Base-by-base conservation (phyloP, 2,329 filamentous ascomycete genomes). In the Leptosphaerulina australis region DNA sequence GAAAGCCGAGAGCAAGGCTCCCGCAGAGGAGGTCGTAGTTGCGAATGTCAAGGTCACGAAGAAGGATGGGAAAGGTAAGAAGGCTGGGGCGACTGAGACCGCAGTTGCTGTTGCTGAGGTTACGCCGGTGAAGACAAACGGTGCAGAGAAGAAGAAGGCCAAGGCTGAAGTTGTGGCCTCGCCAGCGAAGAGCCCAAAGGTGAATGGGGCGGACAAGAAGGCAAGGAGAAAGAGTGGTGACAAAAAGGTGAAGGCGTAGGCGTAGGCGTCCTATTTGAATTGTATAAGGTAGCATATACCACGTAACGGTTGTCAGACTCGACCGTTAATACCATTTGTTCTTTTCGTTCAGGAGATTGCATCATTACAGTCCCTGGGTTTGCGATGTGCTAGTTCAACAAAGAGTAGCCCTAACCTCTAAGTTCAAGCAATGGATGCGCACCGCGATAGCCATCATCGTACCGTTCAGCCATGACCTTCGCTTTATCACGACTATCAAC, bases 181-280 rank as follows among this genome's bases (percentile, higher is more conserved):
- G n/a, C 24, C 33, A 7, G 40, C 30, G 4, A 44, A 44, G 30
- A 31, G 31, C 20, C 39, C 48, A 3, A 53, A 50, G 37, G 25
- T 36, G 5, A 53, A 49, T n/a, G 25, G 44, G 6, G 24, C 24
- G 5, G 45, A 50, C 15, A 46, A 40, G 49, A 58, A 44, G 50
- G 51, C n/a, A 29, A 54, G 61, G 33, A 60, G 59, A 54, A 64
- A 60, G 44, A 63, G 60, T 21, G 52, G 55, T 3, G 56, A 54
- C 7, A 61, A 58, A 50, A 62, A 62, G 55, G 38, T 39, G 12
- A 64, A 62, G 48, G 53, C 58, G 6, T 57, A 61, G 48, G 8
- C 21, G 5, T 43, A n/a, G n/a, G 20, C 5, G 11, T 26, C 18
- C 12, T 9, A n/a, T 9, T 9, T n/a, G 17, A 18, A n/a, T 29